Conservation (phyloP, 2,329 filamentous ascomycete species). For the Sporothrix variecibatus region DNA sequence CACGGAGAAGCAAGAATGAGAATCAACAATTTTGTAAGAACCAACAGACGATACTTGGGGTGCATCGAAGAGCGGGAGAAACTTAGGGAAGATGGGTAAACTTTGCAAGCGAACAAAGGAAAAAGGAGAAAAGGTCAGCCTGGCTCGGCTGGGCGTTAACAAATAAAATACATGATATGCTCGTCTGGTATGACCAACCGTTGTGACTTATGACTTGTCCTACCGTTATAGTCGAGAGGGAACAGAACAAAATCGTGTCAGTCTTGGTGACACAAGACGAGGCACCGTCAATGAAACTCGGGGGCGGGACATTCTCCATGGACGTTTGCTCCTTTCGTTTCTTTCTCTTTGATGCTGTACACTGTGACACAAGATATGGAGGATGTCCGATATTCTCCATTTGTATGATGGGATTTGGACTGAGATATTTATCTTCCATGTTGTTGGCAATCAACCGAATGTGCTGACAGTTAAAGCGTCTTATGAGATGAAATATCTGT, state of each 20-base stretch:
- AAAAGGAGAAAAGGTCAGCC: neutral
- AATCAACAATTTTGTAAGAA: neutral
- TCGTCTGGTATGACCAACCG: neutral
- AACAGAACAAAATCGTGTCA: neutral
- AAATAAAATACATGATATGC: neutral
- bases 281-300: neutral
- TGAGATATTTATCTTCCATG: too few relatives aligned
- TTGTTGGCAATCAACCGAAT: too few relatives aligned
- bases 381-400: neutral
- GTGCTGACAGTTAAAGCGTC: too few relatives aligned
- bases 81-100: neutral
- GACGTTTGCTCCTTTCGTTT: neutral
- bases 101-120: neutral
- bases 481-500: too few relatives aligned
- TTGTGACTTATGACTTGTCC: conserved; percentile 7
- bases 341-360: neutral
- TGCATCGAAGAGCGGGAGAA: conserved; percentile 8
- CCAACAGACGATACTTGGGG: neutral
- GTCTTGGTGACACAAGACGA: neutral
- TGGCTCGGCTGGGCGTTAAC: too few relatives aligned
- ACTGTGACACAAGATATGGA: neutral
- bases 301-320: neutral
- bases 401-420: too few relatives aligned
- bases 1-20: neutral
- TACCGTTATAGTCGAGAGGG: neutral